Percentiles rank a stretch among this genome's conserved stretches.
phyloP scores from a whole-genome alignment of 345 rosid species.

The Gossypium turneri region DNA sequence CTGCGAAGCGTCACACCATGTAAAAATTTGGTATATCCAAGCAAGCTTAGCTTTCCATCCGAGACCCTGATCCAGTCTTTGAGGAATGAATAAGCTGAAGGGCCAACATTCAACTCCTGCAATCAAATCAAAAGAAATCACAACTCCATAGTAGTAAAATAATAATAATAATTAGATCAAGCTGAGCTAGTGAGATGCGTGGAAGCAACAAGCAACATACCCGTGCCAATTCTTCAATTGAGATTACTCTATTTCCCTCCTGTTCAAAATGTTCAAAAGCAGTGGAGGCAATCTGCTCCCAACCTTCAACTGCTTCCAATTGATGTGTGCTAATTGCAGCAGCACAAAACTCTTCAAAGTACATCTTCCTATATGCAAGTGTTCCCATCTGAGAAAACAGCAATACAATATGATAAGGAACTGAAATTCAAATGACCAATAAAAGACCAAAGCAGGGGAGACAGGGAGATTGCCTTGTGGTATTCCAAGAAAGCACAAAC shows the following conservation, averaged over 20 bases:
- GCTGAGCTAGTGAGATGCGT: not conserved
- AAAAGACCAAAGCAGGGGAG: slow-evolving; percentile 6
- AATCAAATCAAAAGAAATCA: not conserved
- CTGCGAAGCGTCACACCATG: slow-evolving; percentile 79
- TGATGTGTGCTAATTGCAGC: slow-evolving; percentile 75
- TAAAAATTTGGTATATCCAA: slow-evolving; percentile 76
- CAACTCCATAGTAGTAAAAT: not conserved
- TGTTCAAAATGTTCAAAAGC: slow-evolving; percentile 69
- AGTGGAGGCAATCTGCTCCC: slow-evolving; percentile 62
- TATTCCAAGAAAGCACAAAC: not conserved
- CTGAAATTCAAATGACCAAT: not conserved
- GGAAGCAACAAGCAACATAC: slow-evolving; percentile 30
- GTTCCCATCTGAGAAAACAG: slow-evolving; percentile 53
- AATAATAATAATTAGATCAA: not conserved
- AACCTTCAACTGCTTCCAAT: slow-evolving; percentile 65
- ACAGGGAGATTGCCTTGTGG: not conserved
- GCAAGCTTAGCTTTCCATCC: slow-evolving; percentile 82
- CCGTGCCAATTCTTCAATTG: slow-evolving; percentile 69
- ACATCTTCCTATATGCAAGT: slow-evolving; percentile 67
- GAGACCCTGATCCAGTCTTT: slow-evolving; percentile 75
- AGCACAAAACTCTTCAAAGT: slow-evolving; percentile 83
- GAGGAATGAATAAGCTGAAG: slow-evolving; percentile 66
- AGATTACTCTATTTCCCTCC: slow-evolving; percentile 70
- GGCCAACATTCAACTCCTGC: slow-evolving; percentile 73
- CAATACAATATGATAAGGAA: not conserved